A percentile compares a stretch with the other conserved stretches of the same genome.
These are phyloP conservation scores for Rhizopus arrhizus DNA, from an alignment of 371 early-diverging fungal genomes.

Conservation along the genomic window DNA sequence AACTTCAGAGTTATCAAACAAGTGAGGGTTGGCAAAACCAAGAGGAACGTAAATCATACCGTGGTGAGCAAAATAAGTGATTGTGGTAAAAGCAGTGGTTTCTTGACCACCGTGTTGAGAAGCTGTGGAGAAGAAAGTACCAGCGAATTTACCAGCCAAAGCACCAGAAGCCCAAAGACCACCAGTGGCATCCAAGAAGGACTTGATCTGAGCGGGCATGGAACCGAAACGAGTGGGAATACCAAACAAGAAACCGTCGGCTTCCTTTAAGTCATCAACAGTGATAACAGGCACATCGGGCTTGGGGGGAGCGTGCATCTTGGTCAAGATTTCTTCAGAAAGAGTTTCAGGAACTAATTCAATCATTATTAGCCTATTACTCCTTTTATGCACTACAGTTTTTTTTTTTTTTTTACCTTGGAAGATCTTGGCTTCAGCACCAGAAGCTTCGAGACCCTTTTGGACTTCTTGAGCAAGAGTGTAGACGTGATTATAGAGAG, in stretches of 20 bases:
- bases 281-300: slow-evolving; percentile 66
- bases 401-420: slow-evolving; percentile 31
- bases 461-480: slow-evolving; percentile 64
- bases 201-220: slow-evolving; percentile 78
- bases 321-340: slow-evolving; percentile 61
- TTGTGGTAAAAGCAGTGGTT: slow-evolving; percentile 69
- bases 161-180: slow-evolving; percentile 69
- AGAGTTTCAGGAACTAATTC: slow-evolving; percentile 61
- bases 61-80: slow-evolving; percentile 77
- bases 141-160: slow-evolving; percentile 72
- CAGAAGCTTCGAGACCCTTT: slow-evolving; percentile 56
- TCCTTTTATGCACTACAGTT: not conserved
- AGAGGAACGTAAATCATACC: slow-evolving; percentile 82
- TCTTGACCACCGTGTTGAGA: slow-evolving; percentile 80
- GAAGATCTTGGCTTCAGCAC: slow-evolving; percentile 63
- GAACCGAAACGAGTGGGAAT: slow-evolving; percentile 61
- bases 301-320: slow-evolving; percentile 71
- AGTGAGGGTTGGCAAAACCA: slow-evolving; percentile 54
- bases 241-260: slow-evolving; percentile 84
- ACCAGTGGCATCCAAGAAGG: slow-evolving; percentile 75
- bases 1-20: slow-evolving; percentile 41
- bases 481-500: slow-evolving; percentile 76
- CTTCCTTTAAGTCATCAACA: slow-evolving; percentile 57
- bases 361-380: not conserved
- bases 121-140: slow-evolving; percentile 73